A percentile compares a stretch with the other conserved stretches of the same genome.
Conservation (phyloP, 2,329 filamentous ascomycete species). For the Trichothecium sympodiale region DNA sequence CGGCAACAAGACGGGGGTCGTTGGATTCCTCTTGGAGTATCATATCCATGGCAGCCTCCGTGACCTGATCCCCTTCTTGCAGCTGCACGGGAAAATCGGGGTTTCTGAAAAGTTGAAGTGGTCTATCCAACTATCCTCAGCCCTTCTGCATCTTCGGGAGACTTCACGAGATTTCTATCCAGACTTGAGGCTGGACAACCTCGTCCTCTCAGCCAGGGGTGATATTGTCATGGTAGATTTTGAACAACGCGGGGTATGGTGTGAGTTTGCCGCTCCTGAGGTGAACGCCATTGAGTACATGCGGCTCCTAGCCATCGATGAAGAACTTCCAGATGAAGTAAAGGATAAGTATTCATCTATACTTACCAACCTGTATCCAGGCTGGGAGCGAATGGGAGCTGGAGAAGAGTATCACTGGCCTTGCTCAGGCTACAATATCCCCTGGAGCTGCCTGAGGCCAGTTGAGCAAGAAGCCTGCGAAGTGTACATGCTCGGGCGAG, state of each 20-base stretch:
- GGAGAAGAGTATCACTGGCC: conserved; percentile 37
- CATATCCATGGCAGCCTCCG: conserved; percentile 43
- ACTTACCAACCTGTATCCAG: conserved; percentile 32
- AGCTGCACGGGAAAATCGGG: conserved; percentile 31
- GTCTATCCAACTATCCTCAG: conserved; percentile 40
- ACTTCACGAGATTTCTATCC: conserved; percentile 40
- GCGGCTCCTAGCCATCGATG: conserved; percentile 39
- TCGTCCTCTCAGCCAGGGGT: conserved; percentile 36
- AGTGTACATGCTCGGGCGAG: conserved; percentile 51
- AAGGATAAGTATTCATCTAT: conserved; percentile 27
- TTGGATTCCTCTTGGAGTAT: conserved; percentile 46
- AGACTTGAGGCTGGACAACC: conserved; percentile 48
- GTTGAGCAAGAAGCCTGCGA: conserved; percentile 45
- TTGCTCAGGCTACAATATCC: conserved; percentile 38
- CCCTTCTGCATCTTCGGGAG: conserved; percentile 37
- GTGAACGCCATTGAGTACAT: conserved; percentile 49
- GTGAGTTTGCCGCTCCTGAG: conserved; percentile 49
- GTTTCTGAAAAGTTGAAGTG: conserved; percentile 37
- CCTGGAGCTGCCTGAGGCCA: conserved; percentile 42
- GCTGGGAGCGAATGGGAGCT: conserved; percentile 28
- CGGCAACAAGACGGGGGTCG: conserved; percentile 41
- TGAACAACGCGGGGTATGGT: conserved; percentile 53
- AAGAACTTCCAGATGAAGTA: conserved; percentile 29
- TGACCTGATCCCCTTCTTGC: conserved; percentile 40
- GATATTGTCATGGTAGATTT: conserved; percentile 49